Base-by-base conservation (phyloP, 352 stramenopile genomes). In the Pythium dissotocum region DNA sequence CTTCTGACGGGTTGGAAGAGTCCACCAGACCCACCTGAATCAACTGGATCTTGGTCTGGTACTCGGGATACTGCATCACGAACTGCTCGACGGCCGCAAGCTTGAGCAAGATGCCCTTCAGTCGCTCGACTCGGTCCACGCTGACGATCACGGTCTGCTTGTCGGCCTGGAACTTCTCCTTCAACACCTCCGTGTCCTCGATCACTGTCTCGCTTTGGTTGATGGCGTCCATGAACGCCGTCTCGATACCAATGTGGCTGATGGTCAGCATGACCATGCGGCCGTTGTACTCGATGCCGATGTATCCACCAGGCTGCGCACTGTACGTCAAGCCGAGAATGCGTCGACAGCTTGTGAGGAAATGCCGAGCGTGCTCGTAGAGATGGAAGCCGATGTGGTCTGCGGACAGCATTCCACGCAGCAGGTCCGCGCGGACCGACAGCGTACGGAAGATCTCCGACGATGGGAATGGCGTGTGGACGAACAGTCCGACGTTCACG, bases 401-500 rank as follows among this genome's bases (percentile, higher is more conserved):
- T 2, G 97, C 93, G 61, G 97, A 98, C 21, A 99, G 82, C 77
- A 99, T 98, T 21, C 97, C 97, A 52, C 95, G 87, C 30, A 99
- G 74, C 56, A 99, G 70, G 68, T 99, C 97, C 48, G 98, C 96
- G 28, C 97, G 89, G 63, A 98, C 97, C 40, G 95, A 98, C 0
- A 99, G 81, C 2, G 97, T 99, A 40, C 97, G 86, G 73, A 99
- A 99, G 48, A 99, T 99, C 76, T 99, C 98, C 0, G 95, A 99
- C 58, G 93, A 99, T 30, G 98, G 98, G 76, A 99, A 99, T 10
- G 98, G 98, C n/a, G 97, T 99, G 76, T 99, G 97, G 36, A 99
- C 73, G 71, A 99, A 99, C 16, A 99, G 85, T 12, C 97, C 97
- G 60, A 99, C 94, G 69, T 98, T 98, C 40, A 98, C 97, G 28